Percentiles rank a stretch among this genome's conserved stretches.
Evolutionary conservation across 208 protist species (phyloP).

Genomic region (Leishmania guyanensis): DNA sequence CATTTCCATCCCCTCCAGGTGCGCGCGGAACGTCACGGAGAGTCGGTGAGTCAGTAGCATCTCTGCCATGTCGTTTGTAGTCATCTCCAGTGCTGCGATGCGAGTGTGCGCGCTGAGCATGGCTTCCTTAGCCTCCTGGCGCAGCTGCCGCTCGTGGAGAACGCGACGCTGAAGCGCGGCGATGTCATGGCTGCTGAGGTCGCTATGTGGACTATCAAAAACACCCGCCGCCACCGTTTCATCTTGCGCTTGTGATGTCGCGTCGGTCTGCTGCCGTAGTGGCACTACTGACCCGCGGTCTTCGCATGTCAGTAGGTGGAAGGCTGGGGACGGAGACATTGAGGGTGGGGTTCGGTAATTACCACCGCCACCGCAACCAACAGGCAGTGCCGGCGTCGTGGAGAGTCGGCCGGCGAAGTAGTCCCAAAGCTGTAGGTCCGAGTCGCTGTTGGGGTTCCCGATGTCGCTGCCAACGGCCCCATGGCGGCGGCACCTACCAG

Average conservation of each 20-base stretch:
- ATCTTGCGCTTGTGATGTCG: neutral
- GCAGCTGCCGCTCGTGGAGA: conserved; percentile 15
- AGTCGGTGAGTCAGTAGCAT: conserved; percentile 41
- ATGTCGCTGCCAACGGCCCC: neutral
- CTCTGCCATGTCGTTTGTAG: conserved; percentile 58
- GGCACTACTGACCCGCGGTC: neutral
- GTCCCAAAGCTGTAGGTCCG: conserved; percentile 19
- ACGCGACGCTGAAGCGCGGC: conserved; percentile 1
- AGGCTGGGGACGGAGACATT: neutral
- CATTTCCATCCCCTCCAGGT: conserved; percentile 42
- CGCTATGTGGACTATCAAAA: neutral
- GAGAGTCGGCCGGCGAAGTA: conserved; percentile 22
- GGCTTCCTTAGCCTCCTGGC: conserved; percentile 33
- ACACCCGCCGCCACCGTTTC: neutral
- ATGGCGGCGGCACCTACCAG: neutral
- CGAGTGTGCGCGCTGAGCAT: conserved; percentile 29
- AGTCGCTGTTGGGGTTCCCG: neutral
- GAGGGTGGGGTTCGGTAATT: neutral
- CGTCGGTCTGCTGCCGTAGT: neutral
- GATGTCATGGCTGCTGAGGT: neutral
- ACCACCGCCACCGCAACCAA: neutral
- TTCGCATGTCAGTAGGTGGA: neutral
- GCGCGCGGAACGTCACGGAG: conserved; percentile 30
- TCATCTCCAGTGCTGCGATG: conserved; percentile 44
- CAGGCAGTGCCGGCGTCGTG: neutral